Percentiles rank a stretch among this genome's conserved stretches.
Conservation (phyloP, 768 basidiomycete genomes). For the Cystofilobasidium capitatum region DNA sequence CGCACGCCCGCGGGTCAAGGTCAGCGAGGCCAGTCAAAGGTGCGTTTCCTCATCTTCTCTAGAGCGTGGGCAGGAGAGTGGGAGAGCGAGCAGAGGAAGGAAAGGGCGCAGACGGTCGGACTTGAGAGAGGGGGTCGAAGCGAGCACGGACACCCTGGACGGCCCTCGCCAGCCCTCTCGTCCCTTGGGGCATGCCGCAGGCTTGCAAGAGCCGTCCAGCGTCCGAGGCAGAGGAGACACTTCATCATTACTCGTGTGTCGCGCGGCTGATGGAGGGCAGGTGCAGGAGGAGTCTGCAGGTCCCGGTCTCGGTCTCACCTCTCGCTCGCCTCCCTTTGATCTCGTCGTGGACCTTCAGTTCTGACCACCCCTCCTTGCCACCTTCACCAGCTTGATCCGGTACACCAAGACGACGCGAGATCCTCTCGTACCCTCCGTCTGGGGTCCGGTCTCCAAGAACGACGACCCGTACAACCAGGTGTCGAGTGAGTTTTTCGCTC, state of each 20-base stretch:
- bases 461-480: slow-evolving; percentile 2
- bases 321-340: not conserved
- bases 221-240: not conserved
- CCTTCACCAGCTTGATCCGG: slow-evolving; percentile 63
- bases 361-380: not conserved
- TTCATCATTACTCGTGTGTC: not conserved
- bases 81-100: not conserved
- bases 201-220: not conserved
- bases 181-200: too few relatives aligned
- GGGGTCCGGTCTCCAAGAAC: slow-evolving; percentile 85
- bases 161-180: too few relatives aligned
- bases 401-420: slow-evolving; percentile 92
- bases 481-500: too few relatives aligned
- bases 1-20: slow-evolving; percentile 72
- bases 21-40: slow-evolving; percentile 86
- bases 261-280: not conserved
- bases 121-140: too few relatives aligned
- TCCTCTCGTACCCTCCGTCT: slow-evolving; percentile 63
- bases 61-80: not conserved
- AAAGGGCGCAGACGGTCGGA: not conserved
- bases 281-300: not conserved
- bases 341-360: not conserved
- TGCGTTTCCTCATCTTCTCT: slow-evolving; percentile 40
- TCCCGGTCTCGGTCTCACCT: not conserved
- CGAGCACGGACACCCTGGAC: too few relatives aligned